Evolutionary conservation across 2,329 filamentous ascomycete species (phyloP).

Genomic region (Rosellinia necatrix): DNA sequence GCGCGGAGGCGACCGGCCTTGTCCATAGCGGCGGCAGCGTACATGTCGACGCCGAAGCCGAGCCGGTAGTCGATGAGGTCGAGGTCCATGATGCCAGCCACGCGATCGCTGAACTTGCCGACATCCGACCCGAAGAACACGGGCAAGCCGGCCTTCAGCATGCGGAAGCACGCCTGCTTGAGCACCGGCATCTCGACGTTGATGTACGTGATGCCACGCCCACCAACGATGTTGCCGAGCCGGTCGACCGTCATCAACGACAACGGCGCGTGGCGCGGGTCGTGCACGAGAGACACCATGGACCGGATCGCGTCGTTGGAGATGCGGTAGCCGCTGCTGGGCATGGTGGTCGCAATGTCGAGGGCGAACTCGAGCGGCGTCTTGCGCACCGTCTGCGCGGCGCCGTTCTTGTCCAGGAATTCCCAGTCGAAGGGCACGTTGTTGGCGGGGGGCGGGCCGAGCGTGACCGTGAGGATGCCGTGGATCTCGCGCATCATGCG

Average conservation of each 20-base stretch:
- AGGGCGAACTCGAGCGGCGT: conserved; percentile 75
- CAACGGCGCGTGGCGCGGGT: conserved; percentile 77
- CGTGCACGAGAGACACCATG: conserved; percentile 83
- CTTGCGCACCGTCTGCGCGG: conserved; percentile 63
- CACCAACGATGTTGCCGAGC: conserved; percentile 81
- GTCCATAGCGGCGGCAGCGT: conserved; percentile 60
- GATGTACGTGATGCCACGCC: conserved; percentile 76
- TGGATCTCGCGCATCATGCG: conserved; percentile 82
- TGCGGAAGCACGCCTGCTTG: conserved; percentile 74
- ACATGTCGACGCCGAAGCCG: conserved; percentile 77
- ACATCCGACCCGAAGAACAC: conserved; percentile 92
- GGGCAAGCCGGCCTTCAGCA: conserved; percentile 77
- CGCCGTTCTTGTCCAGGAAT: conserved; percentile 72
- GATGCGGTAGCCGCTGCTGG: conserved; percentile 43
- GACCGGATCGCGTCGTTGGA: conserved; percentile 64
- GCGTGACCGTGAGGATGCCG: conserved; percentile 77
- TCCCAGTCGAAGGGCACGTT: conserved; percentile 77
- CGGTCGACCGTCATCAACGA: conserved; percentile 75
- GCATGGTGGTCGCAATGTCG: conserved; percentile 65
- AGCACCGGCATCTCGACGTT: conserved; percentile 77
- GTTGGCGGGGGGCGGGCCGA: conserved; percentile 77
- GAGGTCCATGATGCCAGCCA: conserved; percentile 78
- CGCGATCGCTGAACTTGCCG: conserved; percentile 74
- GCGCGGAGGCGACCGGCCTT: conserved; percentile 77
- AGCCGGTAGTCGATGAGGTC: conserved; percentile 78